phyloP scores from a whole-genome alignment of 202 grass and related monocot genomes.

The Musa balbisiana region DNA sequence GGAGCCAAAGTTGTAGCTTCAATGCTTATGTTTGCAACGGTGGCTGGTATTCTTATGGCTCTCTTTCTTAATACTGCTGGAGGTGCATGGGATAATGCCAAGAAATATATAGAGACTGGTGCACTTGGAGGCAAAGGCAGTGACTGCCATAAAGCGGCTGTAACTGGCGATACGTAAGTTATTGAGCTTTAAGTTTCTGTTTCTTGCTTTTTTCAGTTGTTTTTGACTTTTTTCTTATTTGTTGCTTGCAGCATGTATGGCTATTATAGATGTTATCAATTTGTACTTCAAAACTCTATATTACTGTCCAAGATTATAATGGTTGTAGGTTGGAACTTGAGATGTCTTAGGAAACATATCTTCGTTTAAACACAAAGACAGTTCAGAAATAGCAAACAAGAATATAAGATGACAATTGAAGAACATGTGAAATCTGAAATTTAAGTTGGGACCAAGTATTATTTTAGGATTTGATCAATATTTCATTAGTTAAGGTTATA shows the following conservation, averaged over 20 bases:
- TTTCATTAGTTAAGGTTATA: not conserved
- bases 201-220: conserved; percentile 12
- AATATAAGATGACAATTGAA: too few species aligned
- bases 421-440: too few species aligned
- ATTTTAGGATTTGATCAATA: too few species aligned
- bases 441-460: too few species aligned
- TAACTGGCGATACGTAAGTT: conserved; percentile 96
- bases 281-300: too few species aligned
- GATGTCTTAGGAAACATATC: too few species aligned
- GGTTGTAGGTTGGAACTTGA: too few species aligned
- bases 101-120: conserved; percentile 99
- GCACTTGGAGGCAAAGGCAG: conserved; percentile 96
- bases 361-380: too few species aligned
- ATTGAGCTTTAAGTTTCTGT: not conserved
- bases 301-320: too few species aligned
- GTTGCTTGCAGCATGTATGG: too few species aligned
- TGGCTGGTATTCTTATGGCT: conserved; percentile 91
- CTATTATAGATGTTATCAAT: too few species aligned
- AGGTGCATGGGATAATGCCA: conserved; percentile 97
- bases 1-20: conserved; percentile 91
- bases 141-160: conserved; percentile 80
- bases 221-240: not conserved
- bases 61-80: conserved; percentile 96
- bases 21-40: conserved; percentile 94
- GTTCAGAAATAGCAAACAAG: too few species aligned